A percentile compares a stretch with the other conserved stretches of the same genome.
phyloP scores from a whole-genome alignment of 441 rosid species.

The Breynia disticha region DNA sequence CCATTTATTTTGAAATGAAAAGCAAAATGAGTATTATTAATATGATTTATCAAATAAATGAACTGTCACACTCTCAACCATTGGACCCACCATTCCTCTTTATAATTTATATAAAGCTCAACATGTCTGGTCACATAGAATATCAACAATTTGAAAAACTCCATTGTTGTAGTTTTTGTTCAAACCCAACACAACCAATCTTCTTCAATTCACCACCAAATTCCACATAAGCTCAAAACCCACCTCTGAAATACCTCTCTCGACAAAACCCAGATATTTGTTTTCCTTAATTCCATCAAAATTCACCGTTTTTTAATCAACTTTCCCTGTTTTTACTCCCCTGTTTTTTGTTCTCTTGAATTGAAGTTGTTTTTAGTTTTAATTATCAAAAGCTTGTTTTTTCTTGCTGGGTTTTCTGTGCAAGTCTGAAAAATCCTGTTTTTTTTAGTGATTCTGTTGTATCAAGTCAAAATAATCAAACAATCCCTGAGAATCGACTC shows the following conservation, averaged over 20 bases:
- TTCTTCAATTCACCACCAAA: neutral
- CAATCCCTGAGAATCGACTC: slow-evolving; percentile 17
- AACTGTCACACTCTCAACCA: no score
- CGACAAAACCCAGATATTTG: slow-evolving; percentile 35
- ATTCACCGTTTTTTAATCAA: slow-evolving; percentile 8
- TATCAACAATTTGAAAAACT: no score
- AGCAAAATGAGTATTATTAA: no score
- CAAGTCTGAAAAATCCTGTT: neutral
- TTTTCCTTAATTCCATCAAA: slow-evolving; percentile 15
- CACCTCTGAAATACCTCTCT: slow-evolving; percentile 11
- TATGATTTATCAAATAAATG: no score
- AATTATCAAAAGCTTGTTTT: neutral
- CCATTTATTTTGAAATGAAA: no score
- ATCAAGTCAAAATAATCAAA: neutral
- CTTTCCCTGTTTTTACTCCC: slow-evolving; percentile 12
- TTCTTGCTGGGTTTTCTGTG: slow-evolving; percentile 1
- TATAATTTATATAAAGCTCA: no score
- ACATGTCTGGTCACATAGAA: no score
- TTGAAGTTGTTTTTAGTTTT: no score
- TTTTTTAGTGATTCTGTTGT: neutral
- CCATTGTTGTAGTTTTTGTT: no score
- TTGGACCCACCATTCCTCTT: no score
- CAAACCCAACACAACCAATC: no score
- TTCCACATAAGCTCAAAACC: slow-evolving; percentile 25
- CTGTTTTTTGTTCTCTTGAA: neutral